A percentile compares a stretch with the other conserved stretches of the same genome.
phyloP scores from a whole-genome alignment of 2,329 filamentous ascomycete genomes.

The Phoma sp. region DNA sequence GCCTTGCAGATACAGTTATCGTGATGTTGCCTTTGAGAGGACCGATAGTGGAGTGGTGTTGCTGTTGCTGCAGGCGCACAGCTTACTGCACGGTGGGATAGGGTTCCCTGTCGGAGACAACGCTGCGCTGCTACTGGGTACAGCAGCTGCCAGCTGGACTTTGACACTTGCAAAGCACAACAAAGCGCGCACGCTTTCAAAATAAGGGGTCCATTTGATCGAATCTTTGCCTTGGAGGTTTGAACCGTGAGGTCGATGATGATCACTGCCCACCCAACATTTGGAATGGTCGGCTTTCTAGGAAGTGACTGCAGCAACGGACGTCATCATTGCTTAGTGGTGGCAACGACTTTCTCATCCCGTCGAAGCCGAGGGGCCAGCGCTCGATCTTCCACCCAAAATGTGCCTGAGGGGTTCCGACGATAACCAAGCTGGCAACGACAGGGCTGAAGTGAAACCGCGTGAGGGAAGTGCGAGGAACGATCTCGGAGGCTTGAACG shows the following conservation, averaged over 20 bases:
- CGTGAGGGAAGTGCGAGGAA: not conserved
- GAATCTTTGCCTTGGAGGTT: not conserved
- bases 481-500: not conserved
- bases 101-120: conserved; percentile 18
- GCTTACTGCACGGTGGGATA: conserved; percentile 8
- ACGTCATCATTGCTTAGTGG: not conserved
- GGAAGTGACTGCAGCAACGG: not conserved
- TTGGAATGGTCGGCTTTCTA: conserved; percentile 9
- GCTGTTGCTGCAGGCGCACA: conserved; percentile 13
- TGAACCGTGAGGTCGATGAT: not conserved
- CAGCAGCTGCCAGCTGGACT: conserved; percentile 13
- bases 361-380: not conserved
- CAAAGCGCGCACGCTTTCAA: not conserved
- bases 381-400: not conserved
- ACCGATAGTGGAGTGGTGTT: conserved; percentile 12
- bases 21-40: conserved; percentile 10
- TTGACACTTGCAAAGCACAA: conserved; percentile 1
- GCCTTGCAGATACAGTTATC: conserved; percentile 16
- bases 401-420: not conserved
- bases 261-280: conserved; percentile 1
- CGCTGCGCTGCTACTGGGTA: conserved; percentile 31
- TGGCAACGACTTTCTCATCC: not conserved
- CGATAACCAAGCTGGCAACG: not conserved
- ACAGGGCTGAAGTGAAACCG: not conserved
- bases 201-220: not conserved